phyloP scores from a whole-genome alignment of 495 filamentous ascomycete species.

The Melanomma pulvis-pyrius region DNA sequence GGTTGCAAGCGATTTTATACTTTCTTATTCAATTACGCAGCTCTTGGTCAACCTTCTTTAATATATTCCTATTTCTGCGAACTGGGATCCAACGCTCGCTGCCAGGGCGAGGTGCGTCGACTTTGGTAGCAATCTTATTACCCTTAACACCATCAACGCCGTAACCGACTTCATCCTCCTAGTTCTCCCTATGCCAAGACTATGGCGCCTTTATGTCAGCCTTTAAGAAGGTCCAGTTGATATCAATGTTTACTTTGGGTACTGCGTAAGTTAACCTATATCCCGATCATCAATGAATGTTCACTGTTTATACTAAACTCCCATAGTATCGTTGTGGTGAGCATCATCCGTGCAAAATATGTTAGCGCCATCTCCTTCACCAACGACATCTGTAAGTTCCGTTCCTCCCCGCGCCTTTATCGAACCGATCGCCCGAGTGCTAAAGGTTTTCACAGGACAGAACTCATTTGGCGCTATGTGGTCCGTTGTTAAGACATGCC shows the following conservation, averaged over 20 bases:
- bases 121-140: background rate
- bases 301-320: background rate
- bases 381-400: background rate
- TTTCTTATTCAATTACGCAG: background rate
- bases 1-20: background rate
- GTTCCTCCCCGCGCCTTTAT: background rate
- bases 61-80: slow-evolving; percentile 3
- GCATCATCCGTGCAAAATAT: slow-evolving; percentile 2
- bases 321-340: background rate
- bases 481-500: slow-evolving; percentile 4
- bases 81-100: slow-evolving; percentile 2
- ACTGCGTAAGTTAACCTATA: background rate
- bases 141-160: background rate
- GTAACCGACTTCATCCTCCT: background rate
- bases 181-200: background rate
- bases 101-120: background rate
- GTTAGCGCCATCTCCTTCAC: slow-evolving; percentile 4
- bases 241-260: background rate
- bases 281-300: background rate
- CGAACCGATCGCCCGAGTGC: background rate
- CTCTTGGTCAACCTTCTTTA: background rate
- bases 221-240: slow-evolving; percentile 3
- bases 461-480: slow-evolving; percentile 4
- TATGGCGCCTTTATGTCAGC: background rate
- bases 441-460: background rate